Conservation (phyloP, 176 grass and related monocot species). For the Typha latifolia region DNA sequence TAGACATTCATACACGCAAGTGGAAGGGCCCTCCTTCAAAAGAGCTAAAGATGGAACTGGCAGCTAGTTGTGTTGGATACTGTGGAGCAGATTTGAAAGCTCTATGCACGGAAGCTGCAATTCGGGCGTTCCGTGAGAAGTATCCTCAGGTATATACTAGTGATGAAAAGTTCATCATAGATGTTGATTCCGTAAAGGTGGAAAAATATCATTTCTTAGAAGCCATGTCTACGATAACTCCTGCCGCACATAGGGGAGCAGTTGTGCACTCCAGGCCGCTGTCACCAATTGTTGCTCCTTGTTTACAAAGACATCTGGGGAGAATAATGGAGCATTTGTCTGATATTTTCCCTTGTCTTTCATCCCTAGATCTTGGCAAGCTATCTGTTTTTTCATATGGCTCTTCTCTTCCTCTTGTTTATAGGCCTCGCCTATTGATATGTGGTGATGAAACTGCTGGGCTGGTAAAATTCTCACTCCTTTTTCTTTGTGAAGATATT, state of each 20-base stretch:
- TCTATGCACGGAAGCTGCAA: conserved; percentile 95
- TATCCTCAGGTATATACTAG: conserved; percentile 99
- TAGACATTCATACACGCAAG: conserved; percentile 96
- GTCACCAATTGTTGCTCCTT: conserved; percentile 65
- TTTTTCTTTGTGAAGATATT: conserved; percentile 17
- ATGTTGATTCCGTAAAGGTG: conserved; percentile 76
- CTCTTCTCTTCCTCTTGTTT: conserved; percentile 82
- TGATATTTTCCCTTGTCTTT: conserved; percentile 79
- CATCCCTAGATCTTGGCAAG: conserved; percentile 53
- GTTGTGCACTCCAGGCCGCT: conserved; percentile 89
- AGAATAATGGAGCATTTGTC: conserved; percentile 76
- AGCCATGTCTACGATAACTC: conserved; percentile 97
- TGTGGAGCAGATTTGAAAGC: conserved; percentile 98
- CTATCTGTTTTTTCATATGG: conserved; percentile 58
- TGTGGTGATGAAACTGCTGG: conserved; percentile 72
- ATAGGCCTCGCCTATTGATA: conserved; percentile 89
- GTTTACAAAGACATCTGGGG: conserved; percentile 73
- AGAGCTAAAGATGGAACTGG: conserved; percentile 86
- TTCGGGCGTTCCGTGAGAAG: conserved; percentile 91
- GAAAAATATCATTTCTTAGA: conserved; percentile 95
- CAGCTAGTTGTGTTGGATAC: conserved; percentile 95
- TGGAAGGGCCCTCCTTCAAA: conserved; percentile 85
- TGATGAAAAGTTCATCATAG: conserved; percentile 98
- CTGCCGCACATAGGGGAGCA: conserved; percentile 82
- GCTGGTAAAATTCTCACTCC: conserved; percentile 45